Evolutionary conservation across 345 rosid species (phyloP), one percentile per base, ranked within the genome.

Genomic region (Cardamine occulta): DNA sequence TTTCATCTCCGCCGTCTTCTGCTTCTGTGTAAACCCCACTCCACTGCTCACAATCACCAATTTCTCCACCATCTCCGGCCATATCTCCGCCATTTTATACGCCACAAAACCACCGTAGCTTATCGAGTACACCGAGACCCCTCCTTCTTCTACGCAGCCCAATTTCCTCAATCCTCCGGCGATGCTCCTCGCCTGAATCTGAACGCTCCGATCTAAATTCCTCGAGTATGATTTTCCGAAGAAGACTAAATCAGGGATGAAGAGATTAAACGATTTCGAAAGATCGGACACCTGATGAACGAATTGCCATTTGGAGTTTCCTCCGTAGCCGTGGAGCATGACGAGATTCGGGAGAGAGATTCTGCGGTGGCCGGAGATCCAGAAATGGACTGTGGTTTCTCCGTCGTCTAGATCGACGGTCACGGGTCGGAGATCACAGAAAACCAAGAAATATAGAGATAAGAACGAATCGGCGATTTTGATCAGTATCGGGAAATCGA

Each of bases 31-130:
- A 8, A 76, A 86, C 29, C 82, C 79, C 2, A 88, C 68, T 55
- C 91, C 95, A 57, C 86, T 84, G 18, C 93, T 90, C 54, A 88
- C 84, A 0, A 90, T 90, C 82, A 84, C 95, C 13, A 88, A 63
- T 74, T 82, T 90, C 79, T 88, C 93, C 62, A 90, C 81, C 73
- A 55, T 84, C 57, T 63, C 75, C 10, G 84, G 79, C 69, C 70
- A 74, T 0, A 88, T 76, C 81, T 88, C 85, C 12, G 96, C 96
- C 86, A 90, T 85, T 77, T 77, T 80, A 77, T 85, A 88, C 42
- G 88, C 96, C 70, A 90, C 96, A 66, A 76, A 88, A 26, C 96
- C 97, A 0, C 97, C 97, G 54, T 92, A 90, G 24, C 97, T 92
- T 15, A 93, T 81, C 13, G 91, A 82, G 54, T 84, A 88, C 23